phyloP scores from a whole-genome alignment of 202 grass and related monocot species.

The Sporobolus alterniflorus region DNA sequence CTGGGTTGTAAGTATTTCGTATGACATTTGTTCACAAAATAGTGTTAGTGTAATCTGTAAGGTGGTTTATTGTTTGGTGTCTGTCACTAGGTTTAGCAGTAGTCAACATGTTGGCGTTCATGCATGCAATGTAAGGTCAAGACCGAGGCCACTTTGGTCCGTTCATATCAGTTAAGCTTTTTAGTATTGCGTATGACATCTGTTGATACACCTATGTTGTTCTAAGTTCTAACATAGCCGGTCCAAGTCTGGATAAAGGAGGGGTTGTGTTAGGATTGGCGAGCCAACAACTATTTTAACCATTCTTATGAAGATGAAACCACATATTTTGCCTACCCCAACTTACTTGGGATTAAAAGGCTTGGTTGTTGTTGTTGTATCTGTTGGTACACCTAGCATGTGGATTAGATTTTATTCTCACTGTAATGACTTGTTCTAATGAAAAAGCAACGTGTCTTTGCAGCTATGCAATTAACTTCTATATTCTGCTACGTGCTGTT shows the following conservation, averaged over 20 bases:
- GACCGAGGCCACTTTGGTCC: neutral
- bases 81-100: neutral
- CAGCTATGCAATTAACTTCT: constrained; percentile 87
- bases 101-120: neutral
- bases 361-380: too few relatives aligned
- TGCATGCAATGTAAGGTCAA: neutral
- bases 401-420: constrained; percentile 14
- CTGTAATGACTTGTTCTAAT: neutral
- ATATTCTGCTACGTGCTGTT: constrained; percentile 77
- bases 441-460: constrained; percentile 9
- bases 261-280: too few relatives aligned
- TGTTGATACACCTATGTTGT: too few relatives aligned
- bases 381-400: neutral
- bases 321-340: too few relatives aligned
- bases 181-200: neutral
- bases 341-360: too few relatives aligned
- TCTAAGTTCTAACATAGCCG: too few relatives aligned
- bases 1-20: too few relatives aligned
- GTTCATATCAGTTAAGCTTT: neutral
- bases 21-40: neutral
- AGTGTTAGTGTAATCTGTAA: neutral
- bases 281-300: too few relatives aligned
- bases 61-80: neutral
- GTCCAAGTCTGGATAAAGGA: too few relatives aligned
- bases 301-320: too few relatives aligned